Conservation (phyloP, 2,329 filamentous ascomycete species). For the Rhytidhysteron rufulum region DNA sequence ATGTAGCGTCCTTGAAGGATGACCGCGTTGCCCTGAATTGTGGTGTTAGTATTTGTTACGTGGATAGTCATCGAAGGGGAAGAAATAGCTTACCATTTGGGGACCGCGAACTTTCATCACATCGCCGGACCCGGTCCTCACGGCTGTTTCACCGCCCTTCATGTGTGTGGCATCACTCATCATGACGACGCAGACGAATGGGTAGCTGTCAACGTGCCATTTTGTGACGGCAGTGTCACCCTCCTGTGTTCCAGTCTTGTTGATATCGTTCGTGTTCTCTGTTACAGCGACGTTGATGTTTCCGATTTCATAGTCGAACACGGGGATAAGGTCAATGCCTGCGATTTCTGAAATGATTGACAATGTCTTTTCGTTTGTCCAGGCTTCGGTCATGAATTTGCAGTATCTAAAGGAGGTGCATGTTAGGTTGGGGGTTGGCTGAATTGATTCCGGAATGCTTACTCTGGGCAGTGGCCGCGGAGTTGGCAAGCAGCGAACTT, state of each 20-base stretch:
- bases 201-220: conserved; percentile 52
- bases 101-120: conserved; percentile 45
- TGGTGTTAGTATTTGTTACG: not conserved
- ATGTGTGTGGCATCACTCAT: conserved; percentile 47
- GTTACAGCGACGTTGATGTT: conserved; percentile 32
- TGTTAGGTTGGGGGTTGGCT: too few species aligned
- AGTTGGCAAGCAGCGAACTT: conserved; percentile 4
- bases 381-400: conserved; percentile 28
- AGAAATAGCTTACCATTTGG: conserved; percentile 34
- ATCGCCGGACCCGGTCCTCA: conserved; percentile 50
- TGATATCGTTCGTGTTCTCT: too few species aligned
- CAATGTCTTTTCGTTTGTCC: conserved; percentile 44
- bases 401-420: conserved; percentile 5
- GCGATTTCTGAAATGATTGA: conserved; percentile 50
- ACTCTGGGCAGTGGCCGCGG: conserved; percentile 9
- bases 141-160: conserved; percentile 57
- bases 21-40: conserved; percentile 25
- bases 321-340: conserved; percentile 52
- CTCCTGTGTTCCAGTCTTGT: too few species aligned
- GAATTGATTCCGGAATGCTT: not conserved
- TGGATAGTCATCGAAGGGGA: not conserved
- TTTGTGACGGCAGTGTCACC: conserved; percentile 11
- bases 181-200: conserved; percentile 53
- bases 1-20: conserved; percentile 47
- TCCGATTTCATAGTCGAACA: conserved; percentile 55